A percentile compares a stretch with the other conserved stretches of the same genome.
These are phyloP conservation scores for Plasmodium blacklocki DNA, from an alignment of 169 alveolate species.

Conservation along the genomic window DNA sequence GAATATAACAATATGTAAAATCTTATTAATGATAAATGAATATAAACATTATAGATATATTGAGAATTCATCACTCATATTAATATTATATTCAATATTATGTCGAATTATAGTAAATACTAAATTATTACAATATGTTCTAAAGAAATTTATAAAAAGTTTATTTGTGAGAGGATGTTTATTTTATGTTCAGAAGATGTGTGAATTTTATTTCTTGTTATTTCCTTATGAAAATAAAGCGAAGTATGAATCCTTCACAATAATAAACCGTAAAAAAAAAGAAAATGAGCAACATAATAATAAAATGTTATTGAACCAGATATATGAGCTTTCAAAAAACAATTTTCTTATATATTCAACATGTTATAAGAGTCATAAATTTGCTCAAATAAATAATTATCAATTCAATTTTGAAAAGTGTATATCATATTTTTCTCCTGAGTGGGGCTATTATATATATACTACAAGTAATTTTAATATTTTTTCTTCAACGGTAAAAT, in stretches of 20 bases:
- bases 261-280: not conserved
- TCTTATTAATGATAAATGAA: slow-evolving; percentile 31
- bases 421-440: slow-evolving; percentile 44
- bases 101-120: slow-evolving; percentile 23
- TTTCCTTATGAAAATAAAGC: slow-evolving; percentile 20
- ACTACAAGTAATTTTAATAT: slow-evolving; percentile 65
- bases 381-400: slow-evolving; percentile 40
- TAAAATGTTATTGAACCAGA: not conserved
- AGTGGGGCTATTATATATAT: slow-evolving; percentile 74
- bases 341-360: slow-evolving; percentile 29
- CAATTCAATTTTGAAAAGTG: slow-evolving; percentile 27
- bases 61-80: slow-evolving; percentile 44
- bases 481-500: slow-evolving; percentile 35
- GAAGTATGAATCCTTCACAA: no score
- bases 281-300: not conserved
- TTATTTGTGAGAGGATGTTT: slow-evolving; percentile 72
- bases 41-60: slow-evolving; percentile 50
- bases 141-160: slow-evolving; percentile 23
- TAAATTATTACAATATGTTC: not conserved
- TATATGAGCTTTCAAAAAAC: slow-evolving; percentile 48
- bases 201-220: slow-evolving; percentile 22
- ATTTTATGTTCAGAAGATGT: slow-evolving; percentile 22
- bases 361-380: slow-evolving; percentile 47
- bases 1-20: slow-evolving; percentile 55
- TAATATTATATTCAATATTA: slow-evolving; percentile 19